phyloP scores from a whole-genome alignment of 768 basidiomycete genomes.

The Suillus hirtellus region DNA sequence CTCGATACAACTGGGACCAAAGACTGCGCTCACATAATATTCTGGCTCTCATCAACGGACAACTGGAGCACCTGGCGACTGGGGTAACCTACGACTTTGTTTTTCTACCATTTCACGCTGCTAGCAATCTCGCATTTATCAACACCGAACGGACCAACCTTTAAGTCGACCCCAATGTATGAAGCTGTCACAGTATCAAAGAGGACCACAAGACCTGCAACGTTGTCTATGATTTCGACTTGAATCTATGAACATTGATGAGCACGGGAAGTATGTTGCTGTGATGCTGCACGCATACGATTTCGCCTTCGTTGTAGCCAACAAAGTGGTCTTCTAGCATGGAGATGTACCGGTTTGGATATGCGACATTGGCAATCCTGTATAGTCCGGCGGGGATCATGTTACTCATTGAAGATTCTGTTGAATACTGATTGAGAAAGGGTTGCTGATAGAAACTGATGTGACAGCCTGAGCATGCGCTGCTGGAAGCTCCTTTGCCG shows the following conservation, averaged over 20 bases:
- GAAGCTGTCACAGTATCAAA: not conserved
- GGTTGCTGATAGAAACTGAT: not conserved
- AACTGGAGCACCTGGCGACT: not conserved
- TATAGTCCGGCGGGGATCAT: not conserved
- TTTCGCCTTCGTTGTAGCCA: not conserved
- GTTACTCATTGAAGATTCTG: not conserved
- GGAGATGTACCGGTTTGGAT: not conserved
- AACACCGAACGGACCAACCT: not conserved
- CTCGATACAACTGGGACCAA: not conserved
- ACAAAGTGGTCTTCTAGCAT: not conserved
- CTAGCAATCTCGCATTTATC: not conserved
- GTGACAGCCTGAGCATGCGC: not conserved
- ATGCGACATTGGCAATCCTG: not conserved
- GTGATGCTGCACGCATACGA: not conserved
- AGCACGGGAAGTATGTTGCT: not conserved
- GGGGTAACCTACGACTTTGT: not conserved
- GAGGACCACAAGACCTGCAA: not conserved
- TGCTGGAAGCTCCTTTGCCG: not conserved
- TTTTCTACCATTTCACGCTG: not conserved
- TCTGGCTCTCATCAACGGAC: not conserved
- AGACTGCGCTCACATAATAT: not conserved
- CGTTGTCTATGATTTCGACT: not conserved
- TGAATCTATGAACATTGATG: not conserved
- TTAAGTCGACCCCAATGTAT: not conserved
- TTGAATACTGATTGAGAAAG: not conserved